Conservation (phyloP, 352 stramenopile species). For the Paralagenidium karlingii region DNA sequence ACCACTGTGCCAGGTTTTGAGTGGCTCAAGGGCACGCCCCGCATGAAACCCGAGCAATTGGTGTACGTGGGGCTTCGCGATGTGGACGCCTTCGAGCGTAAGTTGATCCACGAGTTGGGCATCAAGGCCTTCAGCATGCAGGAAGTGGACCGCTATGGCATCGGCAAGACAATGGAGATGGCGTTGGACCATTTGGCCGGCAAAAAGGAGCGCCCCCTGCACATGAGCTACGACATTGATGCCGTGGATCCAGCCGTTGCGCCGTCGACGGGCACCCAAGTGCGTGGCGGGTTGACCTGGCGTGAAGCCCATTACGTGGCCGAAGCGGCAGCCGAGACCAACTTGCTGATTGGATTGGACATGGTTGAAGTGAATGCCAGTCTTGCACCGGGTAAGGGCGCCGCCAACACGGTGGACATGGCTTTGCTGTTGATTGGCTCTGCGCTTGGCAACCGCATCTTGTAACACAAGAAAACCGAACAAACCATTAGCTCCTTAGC, state of each 20-base stretch:
- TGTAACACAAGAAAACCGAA: no score
- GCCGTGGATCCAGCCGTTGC: slow-evolving; percentile 91
- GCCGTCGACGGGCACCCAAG: slow-evolving; percentile 91
- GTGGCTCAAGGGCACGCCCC: slow-evolving; percentile 78
- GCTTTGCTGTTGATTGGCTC: slow-evolving; percentile 87
- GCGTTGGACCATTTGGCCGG: slow-evolving; percentile 88
- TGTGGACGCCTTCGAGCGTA: slow-evolving; percentile 86
- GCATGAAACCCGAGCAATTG: slow-evolving; percentile 78
- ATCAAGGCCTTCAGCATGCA: slow-evolving; percentile 97
- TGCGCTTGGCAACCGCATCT: slow-evolving; percentile 86
- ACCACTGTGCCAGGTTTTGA: slow-evolving; percentile 89
- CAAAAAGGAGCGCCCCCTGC: slow-evolving; percentile 84
- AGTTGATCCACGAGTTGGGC: slow-evolving; percentile 82
- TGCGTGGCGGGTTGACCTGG: slow-evolving; percentile 93
- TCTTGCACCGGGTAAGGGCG: slow-evolving; percentile 78
- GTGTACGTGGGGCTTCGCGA: slow-evolving; percentile 95
- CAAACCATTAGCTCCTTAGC: no score
- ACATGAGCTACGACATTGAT: slow-evolving; percentile 98
- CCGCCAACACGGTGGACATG: slow-evolving; percentile 89
- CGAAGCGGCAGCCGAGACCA: slow-evolving; percentile 87
- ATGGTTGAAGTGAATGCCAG: slow-evolving; percentile 95
- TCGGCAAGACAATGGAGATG: slow-evolving; percentile 94
- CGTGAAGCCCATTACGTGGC: slow-evolving; percentile 94
- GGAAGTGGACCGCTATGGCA: slow-evolving; percentile 93
- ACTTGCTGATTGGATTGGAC: slow-evolving; percentile 80